phyloP scores from a whole-genome alignment of 148 eudicot genomes.

The Spergularia bocconei region DNA sequence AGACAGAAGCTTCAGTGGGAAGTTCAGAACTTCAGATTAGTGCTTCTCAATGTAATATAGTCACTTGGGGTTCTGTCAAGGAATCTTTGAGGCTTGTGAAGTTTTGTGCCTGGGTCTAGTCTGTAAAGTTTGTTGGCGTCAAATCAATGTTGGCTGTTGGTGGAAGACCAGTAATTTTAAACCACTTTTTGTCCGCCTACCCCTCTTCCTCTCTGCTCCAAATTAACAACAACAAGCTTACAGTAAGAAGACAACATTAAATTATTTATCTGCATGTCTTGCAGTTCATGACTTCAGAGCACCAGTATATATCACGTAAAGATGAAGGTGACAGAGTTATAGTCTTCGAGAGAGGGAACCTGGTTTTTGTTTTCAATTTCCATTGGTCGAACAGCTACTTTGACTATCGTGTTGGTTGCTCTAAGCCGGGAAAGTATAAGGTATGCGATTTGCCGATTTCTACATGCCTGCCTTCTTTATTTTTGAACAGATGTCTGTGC shows the following conservation, averaged over 20 bases:
- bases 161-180: not conserved
- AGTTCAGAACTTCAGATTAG: too few species aligned
- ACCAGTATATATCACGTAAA: constrained; percentile 85
- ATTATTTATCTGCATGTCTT: constrained; percentile 16
- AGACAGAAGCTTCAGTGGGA: too few species aligned
- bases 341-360: constrained; percentile 79
- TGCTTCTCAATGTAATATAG: too few species aligned
- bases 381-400: constrained; percentile 91
- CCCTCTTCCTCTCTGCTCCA: not conserved
- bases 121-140: too few species aligned
- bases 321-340: constrained; percentile 81
- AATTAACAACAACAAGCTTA: not conserved
- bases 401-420: constrained; percentile 82
- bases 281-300: constrained; percentile 98
- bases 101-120: too few species aligned
- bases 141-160: too few species aligned
- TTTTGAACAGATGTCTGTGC: not conserved
- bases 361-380: constrained; percentile 91
- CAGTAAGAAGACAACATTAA: not conserved
- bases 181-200: not conserved
- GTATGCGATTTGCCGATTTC: constrained; percentile 28
- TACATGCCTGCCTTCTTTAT: not conserved
- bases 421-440: constrained; percentile 89
- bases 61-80: too few species aligned
- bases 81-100: too few species aligned